Conservation (phyloP, 2,329 filamentous ascomycete genomes). For the Neodidymelliopsis sp. region DNA sequence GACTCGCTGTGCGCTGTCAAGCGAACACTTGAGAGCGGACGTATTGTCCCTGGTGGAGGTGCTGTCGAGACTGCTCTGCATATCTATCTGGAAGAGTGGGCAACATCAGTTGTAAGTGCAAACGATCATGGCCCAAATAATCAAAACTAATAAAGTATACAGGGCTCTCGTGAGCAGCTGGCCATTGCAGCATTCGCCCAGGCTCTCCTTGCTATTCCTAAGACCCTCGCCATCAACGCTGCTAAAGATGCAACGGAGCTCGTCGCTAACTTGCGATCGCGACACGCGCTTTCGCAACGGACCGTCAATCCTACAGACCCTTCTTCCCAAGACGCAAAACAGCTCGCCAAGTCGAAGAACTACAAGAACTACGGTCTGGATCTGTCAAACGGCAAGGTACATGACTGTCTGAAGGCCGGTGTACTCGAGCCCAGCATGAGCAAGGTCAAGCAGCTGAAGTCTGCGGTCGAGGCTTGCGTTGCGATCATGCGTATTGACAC, state of each 20-base stretch:
- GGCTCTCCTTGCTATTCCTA: slow-evolving; percentile 91
- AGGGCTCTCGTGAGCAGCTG: slow-evolving; percentile 92
- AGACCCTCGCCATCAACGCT: slow-evolving; percentile 95
- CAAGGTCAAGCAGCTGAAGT: slow-evolving; percentile 98
- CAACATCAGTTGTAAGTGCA: slow-evolving; percentile 81
- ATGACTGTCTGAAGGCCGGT: slow-evolving; percentile 92
- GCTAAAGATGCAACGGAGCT: slow-evolving; percentile 96
- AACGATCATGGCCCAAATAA: slow-evolving; percentile 86
- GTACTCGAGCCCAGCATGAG: slow-evolving; percentile 97
- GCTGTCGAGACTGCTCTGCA: slow-evolving; percentile 98
- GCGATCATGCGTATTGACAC: slow-evolving; percentile 99
- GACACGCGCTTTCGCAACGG: slow-evolving; percentile 93
- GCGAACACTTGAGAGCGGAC: slow-evolving; percentile 93
- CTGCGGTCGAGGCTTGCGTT: slow-evolving; percentile 97
- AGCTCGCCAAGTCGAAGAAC: slow-evolving; percentile 88
- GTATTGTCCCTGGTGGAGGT: slow-evolving; percentile 94
- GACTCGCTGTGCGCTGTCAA: slow-evolving; percentile 97
- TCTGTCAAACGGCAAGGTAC: slow-evolving; percentile 84
- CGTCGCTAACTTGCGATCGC: slow-evolving; percentile 90
- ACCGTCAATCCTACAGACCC: slow-evolving; percentile 72
- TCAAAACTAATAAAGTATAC: slow-evolving; percentile 13
- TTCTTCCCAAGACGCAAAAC: slow-evolving; percentile 79
- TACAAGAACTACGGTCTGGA: slow-evolving; percentile 99
- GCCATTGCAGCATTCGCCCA: slow-evolving; percentile 98
- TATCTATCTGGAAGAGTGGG: slow-evolving; percentile 99